A percentile compares a stretch with the other conserved stretches of the same genome.
Evolutionary conservation across 257 asterid genomes (phyloP).

Genomic region (Lycium barbarum): DNA sequence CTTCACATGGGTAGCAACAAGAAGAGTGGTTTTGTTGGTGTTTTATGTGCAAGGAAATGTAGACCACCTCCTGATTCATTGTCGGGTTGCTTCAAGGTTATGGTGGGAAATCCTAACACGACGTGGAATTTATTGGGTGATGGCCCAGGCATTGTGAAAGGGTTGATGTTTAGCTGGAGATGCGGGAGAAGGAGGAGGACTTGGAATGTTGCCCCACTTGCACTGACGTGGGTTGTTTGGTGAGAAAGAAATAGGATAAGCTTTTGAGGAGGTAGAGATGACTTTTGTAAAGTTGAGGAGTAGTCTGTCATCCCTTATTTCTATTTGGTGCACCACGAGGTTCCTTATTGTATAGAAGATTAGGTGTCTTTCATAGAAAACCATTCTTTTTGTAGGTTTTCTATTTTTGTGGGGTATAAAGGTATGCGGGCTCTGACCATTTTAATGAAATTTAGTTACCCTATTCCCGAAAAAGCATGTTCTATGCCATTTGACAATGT

Average conservation of each 20-base stretch:
- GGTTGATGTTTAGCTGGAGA: not conserved
- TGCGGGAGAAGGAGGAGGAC: not conserved
- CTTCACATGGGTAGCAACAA: not conserved
- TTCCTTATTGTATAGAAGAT: constrained; percentile 14
- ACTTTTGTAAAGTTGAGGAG: not conserved
- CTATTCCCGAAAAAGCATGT: not conserved
- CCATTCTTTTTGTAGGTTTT: constrained; percentile 1
- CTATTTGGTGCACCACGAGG: constrained; percentile 4
- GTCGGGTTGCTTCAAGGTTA: constrained; percentile 19
- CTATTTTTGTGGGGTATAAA: not conserved
- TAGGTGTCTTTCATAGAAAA: constrained; percentile 2
- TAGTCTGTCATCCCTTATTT: not conserved
- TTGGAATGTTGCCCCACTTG: not conserved
- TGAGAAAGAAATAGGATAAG: not conserved
- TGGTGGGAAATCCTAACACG: not conserved
- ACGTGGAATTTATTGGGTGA: not conserved
- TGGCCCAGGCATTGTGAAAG: not conserved
- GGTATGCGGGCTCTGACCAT: not conserved
- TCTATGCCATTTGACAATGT: constrained; percentile 5
- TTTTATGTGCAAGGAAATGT: not conserved
- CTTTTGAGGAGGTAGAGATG: not conserved
- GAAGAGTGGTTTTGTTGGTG: not conserved
- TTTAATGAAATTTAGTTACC: not conserved
- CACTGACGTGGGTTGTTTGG: constrained; percentile 6
- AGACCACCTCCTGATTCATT: not conserved